Base-by-base conservation (phyloP, 257 asterid genomes). In the Penstemon barbatus region DNA sequence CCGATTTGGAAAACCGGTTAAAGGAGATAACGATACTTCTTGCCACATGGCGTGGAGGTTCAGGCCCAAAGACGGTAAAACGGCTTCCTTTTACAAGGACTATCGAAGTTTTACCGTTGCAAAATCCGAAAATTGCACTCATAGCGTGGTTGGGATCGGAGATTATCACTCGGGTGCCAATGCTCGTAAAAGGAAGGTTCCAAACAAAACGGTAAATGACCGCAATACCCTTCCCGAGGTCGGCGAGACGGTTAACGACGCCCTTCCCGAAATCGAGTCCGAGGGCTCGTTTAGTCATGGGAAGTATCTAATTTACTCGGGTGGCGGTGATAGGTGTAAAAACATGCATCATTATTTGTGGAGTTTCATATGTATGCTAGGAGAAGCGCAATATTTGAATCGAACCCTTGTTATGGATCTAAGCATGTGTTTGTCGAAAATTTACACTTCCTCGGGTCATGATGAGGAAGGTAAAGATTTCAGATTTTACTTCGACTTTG, bases 1-100 rank as follows among this genome's bases (percentile, higher is more conserved):
- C 71, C 84, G 91, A 66, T 93, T 93, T 74, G 97, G 97, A 44
- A 93, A 89, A 81, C 95, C 99, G 0, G 97, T 90, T 39, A 71
- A 15, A 4, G 99, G 99, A 39, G 70, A 75, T 36, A 75, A 78
- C 45, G 86, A 69, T 3, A 78, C 55, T 43, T 82, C 96, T 37
- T 93, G 98, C 71, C 98, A 93, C 83, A 93, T 93, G 98, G 98
- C 96, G 7, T 93, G 97, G 97, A 61, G 98, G 72, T 93, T 93
- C 74, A 90, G 96, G 86, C 97, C 98, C 4, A 90, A 86, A 71
- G 98, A 93, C 61, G 97, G 96, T 40, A 90, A 92, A 74, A 83
- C 89, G 3, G 95, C 97, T 37, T 80, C 96, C 0, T 82, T 93
- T 68, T 86, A 93, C 61, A 90, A 93, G 76, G 98, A 93, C 70